A percentile compares a stretch with the other conserved stretches of the same genome.
Conservation (phyloP, 1,139 yeast species). For the Kurtzmaniella quercitrusa region DNA sequence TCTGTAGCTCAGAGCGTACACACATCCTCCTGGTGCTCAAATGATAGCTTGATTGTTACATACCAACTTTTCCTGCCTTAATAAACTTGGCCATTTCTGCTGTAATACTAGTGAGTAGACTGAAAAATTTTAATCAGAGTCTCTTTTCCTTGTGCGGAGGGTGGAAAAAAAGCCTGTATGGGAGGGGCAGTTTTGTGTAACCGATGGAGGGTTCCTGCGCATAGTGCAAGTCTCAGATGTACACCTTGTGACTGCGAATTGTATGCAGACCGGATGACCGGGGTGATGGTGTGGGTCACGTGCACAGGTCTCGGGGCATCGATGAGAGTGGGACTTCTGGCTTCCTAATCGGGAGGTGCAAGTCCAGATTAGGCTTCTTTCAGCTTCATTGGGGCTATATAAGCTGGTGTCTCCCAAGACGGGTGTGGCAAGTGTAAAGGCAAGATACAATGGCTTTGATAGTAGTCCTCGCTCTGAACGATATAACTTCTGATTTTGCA, state of each 20-base stretch:
- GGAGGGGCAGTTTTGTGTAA: background rate
- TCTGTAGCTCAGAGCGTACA: background rate
- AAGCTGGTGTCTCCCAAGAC: too few species aligned
- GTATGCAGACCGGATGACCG: too few species aligned
- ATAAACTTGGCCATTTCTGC: conserved; percentile 89
- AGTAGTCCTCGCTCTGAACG: too few species aligned
- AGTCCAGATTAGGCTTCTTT: too few species aligned
- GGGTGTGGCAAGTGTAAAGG: too few species aligned
- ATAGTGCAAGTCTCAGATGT: conserved; percentile 1
- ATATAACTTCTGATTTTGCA: too few species aligned
- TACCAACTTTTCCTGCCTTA: conserved; percentile 99
- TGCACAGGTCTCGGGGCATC: background rate
- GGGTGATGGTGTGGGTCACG: too few species aligned
- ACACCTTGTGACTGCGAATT: conserved; percentile 3
- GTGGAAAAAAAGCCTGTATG: conserved; percentile 1
- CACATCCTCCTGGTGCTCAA: background rate
- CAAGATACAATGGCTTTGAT: too few species aligned
- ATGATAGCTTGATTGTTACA: conserved; percentile 33
- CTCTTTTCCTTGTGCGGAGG: conserved; percentile 1
- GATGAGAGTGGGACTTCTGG: too few species aligned
- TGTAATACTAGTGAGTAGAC: conserved; percentile 12
- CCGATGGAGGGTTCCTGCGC: background rate
- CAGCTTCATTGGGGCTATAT: too few species aligned
- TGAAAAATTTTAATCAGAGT: conserved; percentile 9
- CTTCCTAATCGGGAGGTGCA: too few species aligned